These are phyloP conservation scores for Pleurotus citrinopileatus DNA, from an alignment of 768 basidiomycete genomes.

Conservation along the genomic window DNA sequence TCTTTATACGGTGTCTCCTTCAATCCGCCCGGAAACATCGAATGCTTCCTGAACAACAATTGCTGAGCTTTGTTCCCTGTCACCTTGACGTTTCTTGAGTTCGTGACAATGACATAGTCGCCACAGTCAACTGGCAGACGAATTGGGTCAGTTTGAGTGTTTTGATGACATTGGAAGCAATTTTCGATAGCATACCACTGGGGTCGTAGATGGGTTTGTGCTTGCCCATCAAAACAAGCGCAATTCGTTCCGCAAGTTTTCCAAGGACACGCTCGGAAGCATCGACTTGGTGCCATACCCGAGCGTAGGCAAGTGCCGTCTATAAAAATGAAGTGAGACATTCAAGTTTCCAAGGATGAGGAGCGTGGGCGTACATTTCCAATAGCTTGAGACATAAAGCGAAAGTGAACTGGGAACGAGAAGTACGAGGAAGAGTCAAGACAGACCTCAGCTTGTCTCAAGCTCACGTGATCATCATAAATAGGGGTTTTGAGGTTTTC, in stretches of 20 bases:
- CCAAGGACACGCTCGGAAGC: constrained; percentile 90
- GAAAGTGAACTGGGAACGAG: constrained; percentile 1
- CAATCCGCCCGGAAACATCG: constrained; percentile 91
- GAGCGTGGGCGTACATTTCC: constrained; percentile 61
- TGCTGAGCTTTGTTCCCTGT: constrained; percentile 90
- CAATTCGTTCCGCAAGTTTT: constrained; percentile 91
- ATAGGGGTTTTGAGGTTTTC: too few species aligned
- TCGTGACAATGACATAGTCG: constrained; percentile 96
- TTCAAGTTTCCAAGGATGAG: not conserved
- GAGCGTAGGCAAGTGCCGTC: constrained; percentile 95
- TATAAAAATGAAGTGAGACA: too few species aligned
- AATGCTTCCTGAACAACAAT: constrained; percentile 83
- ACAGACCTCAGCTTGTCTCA: not conserved
- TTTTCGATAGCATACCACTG: constrained; percentile 74
- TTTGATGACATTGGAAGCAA: too few species aligned
- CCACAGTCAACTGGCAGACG: constrained; percentile 95
- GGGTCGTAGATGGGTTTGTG: constrained; percentile 98
- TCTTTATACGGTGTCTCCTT: constrained; percentile 85
- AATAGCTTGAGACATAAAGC: constrained; percentile 72
- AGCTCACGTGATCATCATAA: too few species aligned
- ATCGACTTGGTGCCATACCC: constrained; percentile 95
- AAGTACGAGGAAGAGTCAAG: not conserved
- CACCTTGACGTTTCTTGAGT: constrained; percentile 78
- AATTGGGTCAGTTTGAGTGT: too few species aligned
- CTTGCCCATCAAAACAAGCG: constrained; percentile 96